A percentile compares a stretch with the other conserved stretches of the same genome.
These are phyloP conservation scores for Coemansia sp. DNA, from an alignment of 192 early-diverging fungal genomes.

Conservation along the genomic window DNA sequence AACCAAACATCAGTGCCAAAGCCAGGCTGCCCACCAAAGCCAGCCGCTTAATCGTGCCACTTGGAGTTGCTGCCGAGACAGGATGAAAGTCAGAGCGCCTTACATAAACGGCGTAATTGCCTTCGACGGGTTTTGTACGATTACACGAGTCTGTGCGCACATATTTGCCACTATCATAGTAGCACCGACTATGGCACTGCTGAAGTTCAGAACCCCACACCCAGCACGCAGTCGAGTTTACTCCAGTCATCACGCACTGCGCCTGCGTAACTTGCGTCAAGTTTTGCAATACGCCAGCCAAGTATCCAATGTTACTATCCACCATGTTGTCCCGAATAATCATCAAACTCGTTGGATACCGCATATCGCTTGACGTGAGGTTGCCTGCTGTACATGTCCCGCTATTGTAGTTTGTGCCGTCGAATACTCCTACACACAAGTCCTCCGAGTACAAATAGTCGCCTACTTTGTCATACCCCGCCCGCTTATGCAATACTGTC, in stretches of 20 bases:
- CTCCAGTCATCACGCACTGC: slow-evolving; percentile 50
- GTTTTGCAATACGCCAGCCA: slow-evolving; percentile 25
- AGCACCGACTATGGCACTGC: slow-evolving; percentile 19
- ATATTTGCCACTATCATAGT: slow-evolving; percentile 15
- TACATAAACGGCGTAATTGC: slow-evolving; percentile 30
- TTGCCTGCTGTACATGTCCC: slow-evolving; percentile 31
- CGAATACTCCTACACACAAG: slow-evolving; percentile 48
- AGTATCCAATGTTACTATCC: slow-evolving; percentile 15
- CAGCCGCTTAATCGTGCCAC: slow-evolving; percentile 13
- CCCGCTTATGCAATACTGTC: slow-evolving; percentile 15
- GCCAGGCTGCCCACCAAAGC: slow-evolving; percentile 10
- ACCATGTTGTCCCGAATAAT: slow-evolving; percentile 46
- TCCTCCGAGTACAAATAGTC: slow-evolving; percentile 49
- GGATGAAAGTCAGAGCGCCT: slow-evolving; percentile 22
- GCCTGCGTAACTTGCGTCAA: slow-evolving; percentile 38
- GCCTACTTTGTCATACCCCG: slow-evolving; percentile 31
- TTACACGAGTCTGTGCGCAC: slow-evolving; percentile 18
- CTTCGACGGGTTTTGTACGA: slow-evolving; percentile 25
- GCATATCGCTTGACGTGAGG: slow-evolving; percentile 13
- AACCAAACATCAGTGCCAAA: slow-evolving; percentile 7
- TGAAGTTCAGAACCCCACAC: slow-evolving; percentile 32
- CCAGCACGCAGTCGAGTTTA: slow-evolving; percentile 41
- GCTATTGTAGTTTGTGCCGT: slow-evolving; percentile 47
- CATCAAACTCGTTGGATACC: slow-evolving; percentile 19
- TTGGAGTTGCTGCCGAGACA: not conserved